These are phyloP conservation scores for Calonectria henricotiae DNA, from an alignment of 2,329 filamentous ascomycete species.

Conservation along the genomic window DNA sequence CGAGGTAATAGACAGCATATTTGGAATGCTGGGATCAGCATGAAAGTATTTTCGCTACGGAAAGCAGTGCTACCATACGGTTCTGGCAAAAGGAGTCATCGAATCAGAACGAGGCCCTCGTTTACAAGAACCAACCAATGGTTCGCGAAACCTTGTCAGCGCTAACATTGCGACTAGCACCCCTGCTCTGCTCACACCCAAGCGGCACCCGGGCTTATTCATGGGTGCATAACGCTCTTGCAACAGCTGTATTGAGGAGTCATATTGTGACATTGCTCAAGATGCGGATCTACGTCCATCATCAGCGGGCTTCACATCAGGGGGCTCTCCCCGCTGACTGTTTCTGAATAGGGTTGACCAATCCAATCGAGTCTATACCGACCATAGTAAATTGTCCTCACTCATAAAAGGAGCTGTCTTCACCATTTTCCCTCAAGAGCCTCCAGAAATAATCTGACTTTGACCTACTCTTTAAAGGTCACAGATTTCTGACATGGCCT, in stretches of 20 bases:
- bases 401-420: background rate
- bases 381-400: too few relatives aligned
- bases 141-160: background rate
- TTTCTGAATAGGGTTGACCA: background rate
- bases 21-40: slow-evolving; percentile 8
- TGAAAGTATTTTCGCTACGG: background rate
- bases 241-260: background rate
- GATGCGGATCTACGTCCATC: background rate
- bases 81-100: background rate
- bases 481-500: background rate
- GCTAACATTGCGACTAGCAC: background rate
- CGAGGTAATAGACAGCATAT: background rate
- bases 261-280: background rate
- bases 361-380: background rate
- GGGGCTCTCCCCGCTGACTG: background rate
- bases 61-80: background rate
- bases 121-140: background rate
- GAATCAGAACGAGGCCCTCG: background rate
- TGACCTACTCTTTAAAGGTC: background rate
- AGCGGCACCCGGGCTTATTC: background rate
- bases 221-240: background rate
- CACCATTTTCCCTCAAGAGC: too few relatives aligned
- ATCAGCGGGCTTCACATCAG: background rate
- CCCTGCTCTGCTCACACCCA: background rate
- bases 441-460: background rate